Base-by-base conservation (phyloP, 1,284 basidiomycete species). In the Rugosomyces carneus region DNA sequence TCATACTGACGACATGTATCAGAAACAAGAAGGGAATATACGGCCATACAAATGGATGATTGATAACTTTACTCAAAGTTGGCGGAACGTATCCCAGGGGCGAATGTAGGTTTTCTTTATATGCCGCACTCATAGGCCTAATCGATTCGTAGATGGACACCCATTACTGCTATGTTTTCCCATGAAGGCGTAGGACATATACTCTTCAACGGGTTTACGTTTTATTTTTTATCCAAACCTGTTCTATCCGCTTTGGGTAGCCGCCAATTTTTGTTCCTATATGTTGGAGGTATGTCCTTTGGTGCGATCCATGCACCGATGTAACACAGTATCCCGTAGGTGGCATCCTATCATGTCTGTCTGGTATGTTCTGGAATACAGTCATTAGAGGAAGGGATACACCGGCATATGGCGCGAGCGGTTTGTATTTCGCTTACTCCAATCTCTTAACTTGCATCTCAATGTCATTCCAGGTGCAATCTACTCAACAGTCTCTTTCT, bases 161-260 rank as follows among this genome's bases (percentile, higher is more conserved):
- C 88, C 21, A 51, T 93, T 16, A 91, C 89, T 0, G 67, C 75
- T 20, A 75, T 71, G 48, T 92, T 93, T 69, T 92, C 84, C 1
- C 90, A 93, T 58, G 65, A 71, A 51, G 69, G 72, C 19, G 48
- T 73, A 8, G 54, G 60, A 0, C 93, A 95, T 60, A 78, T 92
- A 27, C 57, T 87, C 21, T 68, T 93, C 61, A 95, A 95, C 60
- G 80, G 80, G 39, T 73, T 93, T 53, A 81, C 85, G 0, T 85
- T 86, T 58, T 89, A 76, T 60, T 92, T 89, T 66, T 78, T 93
- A 69, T 86, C 84, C 1, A 82, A 78, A 0, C 68, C 80, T 0
- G 79, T 89, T 21, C 71, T 91, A n/a, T 57, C 66, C 40, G 63
- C 87, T 18, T 70, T 93, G 7, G 89, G 90, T 0, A 81, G 80